Evolutionary conservation across 108 stramenopile species (phyloP).

Genomic region (Licmophora abbreviata): DNA sequence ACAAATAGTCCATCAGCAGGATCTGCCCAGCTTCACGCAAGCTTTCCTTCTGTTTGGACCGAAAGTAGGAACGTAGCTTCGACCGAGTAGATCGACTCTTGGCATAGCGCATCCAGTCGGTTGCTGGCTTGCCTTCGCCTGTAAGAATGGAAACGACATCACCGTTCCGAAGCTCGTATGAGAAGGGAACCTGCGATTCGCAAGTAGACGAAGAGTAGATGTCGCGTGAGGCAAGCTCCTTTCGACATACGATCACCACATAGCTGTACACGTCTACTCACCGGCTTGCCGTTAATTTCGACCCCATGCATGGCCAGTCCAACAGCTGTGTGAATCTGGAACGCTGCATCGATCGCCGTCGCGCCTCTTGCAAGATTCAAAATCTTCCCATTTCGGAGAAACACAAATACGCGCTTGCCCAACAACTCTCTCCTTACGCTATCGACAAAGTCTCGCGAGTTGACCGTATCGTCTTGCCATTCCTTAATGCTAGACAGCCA

Average conservation of each 20-base stretch:
- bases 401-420: slow-evolving; percentile 89
- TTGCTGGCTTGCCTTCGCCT: slow-evolving; percentile 56
- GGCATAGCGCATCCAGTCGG: slow-evolving; percentile 79
- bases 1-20: slow-evolving; percentile 65
- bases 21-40: slow-evolving; percentile 65
- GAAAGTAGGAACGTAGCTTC: slow-evolving; percentile 78
- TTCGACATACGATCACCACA: no score
- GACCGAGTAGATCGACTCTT: slow-evolving; percentile 81
- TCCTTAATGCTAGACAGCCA: slow-evolving; percentile 88
- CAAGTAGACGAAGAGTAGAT: no score
- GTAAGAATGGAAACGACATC: slow-evolving; percentile 86
- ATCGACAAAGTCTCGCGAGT: slow-evolving; percentile 80
- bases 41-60: slow-evolving; percentile 62
- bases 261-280: no score
- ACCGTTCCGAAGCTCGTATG: slow-evolving; percentile 81
- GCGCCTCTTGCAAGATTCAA: slow-evolving; percentile 83
- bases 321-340: slow-evolving; percentile 87
- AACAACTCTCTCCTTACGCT: slow-evolving; percentile 78
- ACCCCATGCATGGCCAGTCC: slow-evolving; percentile 83
- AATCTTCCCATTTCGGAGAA: slow-evolving; percentile 83
- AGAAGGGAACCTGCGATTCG: no score
- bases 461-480: slow-evolving; percentile 79
- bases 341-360: slow-evolving; percentile 87
- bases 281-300: slow-evolving; percentile 80
- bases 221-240: no score